Evolutionary conservation across 352 stramenopile species (phyloP).

Genomic region (Blastocystis sp.): DNA sequence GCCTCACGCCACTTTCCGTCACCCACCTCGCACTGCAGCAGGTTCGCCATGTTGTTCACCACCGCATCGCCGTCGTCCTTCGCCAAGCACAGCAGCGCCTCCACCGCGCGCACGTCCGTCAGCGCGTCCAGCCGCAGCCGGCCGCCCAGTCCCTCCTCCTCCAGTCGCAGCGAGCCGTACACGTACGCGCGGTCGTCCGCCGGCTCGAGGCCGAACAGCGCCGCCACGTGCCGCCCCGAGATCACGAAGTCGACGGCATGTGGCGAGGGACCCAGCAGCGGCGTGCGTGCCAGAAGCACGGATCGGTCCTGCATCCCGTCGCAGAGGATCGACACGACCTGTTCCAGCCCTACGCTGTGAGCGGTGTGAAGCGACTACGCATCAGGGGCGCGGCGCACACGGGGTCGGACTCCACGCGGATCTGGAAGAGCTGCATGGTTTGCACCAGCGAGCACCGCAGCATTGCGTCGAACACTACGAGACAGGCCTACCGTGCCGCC

Average conservation of each 20-base stretch:
- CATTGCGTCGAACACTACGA: slow-evolving; percentile 48
- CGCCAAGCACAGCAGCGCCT: slow-evolving; percentile 2
- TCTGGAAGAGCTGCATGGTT: slow-evolving; percentile 13
- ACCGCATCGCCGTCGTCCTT: slow-evolving; percentile 9
- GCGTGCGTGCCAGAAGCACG: not conserved
- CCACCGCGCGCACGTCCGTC: not conserved
- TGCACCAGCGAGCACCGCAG: slow-evolving; percentile 11
- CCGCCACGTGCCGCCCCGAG: slow-evolving; percentile 21
- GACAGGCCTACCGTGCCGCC: not conserved
- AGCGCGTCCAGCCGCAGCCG: slow-evolving; percentile 34
- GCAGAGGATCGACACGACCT: not conserved
- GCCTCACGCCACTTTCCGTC: not conserved
- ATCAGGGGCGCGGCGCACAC: not conserved
- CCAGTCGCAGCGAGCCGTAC: slow-evolving; percentile 8
- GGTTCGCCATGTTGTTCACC: slow-evolving; percentile 59
- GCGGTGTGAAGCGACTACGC: not conserved
- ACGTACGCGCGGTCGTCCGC: slow-evolving; percentile 24
- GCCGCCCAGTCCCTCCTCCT: slow-evolving; percentile 1
- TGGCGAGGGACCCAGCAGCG: not conserved
- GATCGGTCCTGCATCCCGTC: slow-evolving; percentile 10
- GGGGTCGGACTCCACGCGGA: not conserved
- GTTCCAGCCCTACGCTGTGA: slow-evolving; percentile 1
- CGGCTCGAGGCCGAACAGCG: slow-evolving; percentile 28
- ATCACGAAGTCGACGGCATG: slow-evolving; percentile 22
- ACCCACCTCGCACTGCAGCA: slow-evolving; percentile 15